Evolutionary conservation across 163 green algal genomes (phyloP), one percentile per base, ranked within the genome.

Genomic region (Trebouxiophyceae sp.): DNA sequence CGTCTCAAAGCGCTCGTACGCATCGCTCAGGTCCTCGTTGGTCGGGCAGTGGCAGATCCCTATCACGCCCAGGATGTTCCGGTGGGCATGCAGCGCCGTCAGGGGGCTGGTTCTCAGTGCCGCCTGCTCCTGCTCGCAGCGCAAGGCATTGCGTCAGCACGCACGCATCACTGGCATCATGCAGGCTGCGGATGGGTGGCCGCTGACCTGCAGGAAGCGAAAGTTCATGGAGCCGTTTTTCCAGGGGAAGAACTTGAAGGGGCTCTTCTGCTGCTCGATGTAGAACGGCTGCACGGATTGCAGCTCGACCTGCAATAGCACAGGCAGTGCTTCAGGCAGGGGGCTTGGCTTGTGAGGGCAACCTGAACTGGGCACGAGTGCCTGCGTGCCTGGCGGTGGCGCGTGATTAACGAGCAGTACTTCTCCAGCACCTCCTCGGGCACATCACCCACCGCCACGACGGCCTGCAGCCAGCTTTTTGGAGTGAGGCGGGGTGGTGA

Each of bases 201-300:
- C 30, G 20, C 69, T 65, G 39, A 77, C 66, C 31, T 81, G 73
- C 28, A 91, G 60, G 63, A 93, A 92, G 19, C 78, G 76, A 58
- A 95, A 86, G 71, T 91, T 82, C 83, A 95, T 83, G 57, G 72
- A 71, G 50, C 86, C 82, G n/a, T 58, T 81, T 55, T 80, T 85
- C 84, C 83, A 92, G 32, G 88, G 83, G 54, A 93, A 74, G 63
- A 77, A 76, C n/a, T 75, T 79, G 59, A 93, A 91, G 22, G 87
- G 86, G 26, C 74, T 86, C 70, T 90, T 89, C n/a, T 78, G 67
- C 5, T 74, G 57, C 45, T 84, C 78, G 5, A 79, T 80, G 67
- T 92, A 86, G 50, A 90, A 89, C 0, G 79, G 83, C 2, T 72
- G 69, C 34, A 87, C 65, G 28, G 75, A 69, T 4, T 67, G 61